These are phyloP conservation scores for Brassica juncea DNA, from an alignment of 345 rosid genomes.

Conservation along the genomic window DNA sequence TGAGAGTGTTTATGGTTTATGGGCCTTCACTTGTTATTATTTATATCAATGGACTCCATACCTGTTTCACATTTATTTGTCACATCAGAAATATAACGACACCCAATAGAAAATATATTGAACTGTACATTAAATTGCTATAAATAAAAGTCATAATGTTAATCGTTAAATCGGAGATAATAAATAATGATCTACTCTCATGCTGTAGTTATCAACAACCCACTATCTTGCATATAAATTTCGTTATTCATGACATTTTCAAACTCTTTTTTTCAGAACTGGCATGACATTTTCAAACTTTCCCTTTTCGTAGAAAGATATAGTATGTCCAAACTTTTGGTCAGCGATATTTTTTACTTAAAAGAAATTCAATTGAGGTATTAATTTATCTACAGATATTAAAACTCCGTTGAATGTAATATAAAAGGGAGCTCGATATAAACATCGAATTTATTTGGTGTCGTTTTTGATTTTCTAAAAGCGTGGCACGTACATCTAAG, in stretches of 20 bases:
- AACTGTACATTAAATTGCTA: neutral
- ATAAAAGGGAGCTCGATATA: neutral
- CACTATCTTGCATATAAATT: neutral
- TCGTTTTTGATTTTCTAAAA: conserved; percentile 34
- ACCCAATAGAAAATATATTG: neutral
- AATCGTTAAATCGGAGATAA: neutral
- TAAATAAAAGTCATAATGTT: neutral
- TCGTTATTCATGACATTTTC: neutral
- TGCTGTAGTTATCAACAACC: conserved; percentile 19
- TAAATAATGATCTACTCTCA: neutral
- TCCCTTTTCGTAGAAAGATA: too few species aligned
- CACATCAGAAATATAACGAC: neutral
- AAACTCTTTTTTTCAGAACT: too few species aligned
- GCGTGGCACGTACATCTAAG: conserved; percentile 6
- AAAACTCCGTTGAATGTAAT: neutral
- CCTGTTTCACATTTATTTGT: neutral
- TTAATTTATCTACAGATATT: neutral
- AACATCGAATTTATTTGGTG: neutral
- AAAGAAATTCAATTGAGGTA: neutral
- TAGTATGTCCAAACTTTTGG: neutral
- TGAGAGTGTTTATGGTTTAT: conserved; percentile 11
- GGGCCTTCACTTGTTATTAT: conserved; percentile 16
- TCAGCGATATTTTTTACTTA: neutral
- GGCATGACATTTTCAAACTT: neutral
- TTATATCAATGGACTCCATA: neutral